Conservation (phyloP, 495 filamentous ascomycete species). For the Aspergillus funiculosus region DNA sequence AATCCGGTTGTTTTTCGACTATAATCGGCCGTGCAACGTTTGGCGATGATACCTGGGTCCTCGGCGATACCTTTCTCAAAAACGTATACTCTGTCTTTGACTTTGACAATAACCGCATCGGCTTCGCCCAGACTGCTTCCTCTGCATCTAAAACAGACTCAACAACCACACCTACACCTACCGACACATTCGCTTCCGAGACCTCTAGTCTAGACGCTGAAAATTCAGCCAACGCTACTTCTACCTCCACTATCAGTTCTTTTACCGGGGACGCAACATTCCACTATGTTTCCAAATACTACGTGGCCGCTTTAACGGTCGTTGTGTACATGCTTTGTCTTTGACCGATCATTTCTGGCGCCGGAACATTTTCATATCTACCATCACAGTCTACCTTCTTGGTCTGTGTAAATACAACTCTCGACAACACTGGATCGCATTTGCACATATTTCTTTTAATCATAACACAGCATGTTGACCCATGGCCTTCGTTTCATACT, state of each 20-base stretch:
- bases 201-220: slow-evolving; percentile 5
- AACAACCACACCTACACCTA: slow-evolving; percentile 16
- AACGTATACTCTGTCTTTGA: slow-evolving; percentile 90
- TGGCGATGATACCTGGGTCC: slow-evolving; percentile 56
- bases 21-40: slow-evolving; percentile 49
- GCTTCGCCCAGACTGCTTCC: slow-evolving; percentile 26
- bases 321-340: slow-evolving; percentile 6
- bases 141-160: slow-evolving; percentile 15
- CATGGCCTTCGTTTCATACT: slow-evolving; percentile 2
- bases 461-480: slow-evolving; percentile 11
- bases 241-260: slow-evolving; percentile 3
- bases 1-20: slow-evolving; percentile 56
- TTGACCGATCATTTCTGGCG: background rate
- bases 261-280: slow-evolving; percentile 12
- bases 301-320: slow-evolving; percentile 7
- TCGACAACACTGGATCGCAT: no score
- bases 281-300: slow-evolving; percentile 9
- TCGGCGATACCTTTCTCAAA: slow-evolving; percentile 81
- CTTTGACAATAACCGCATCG: slow-evolving; percentile 45
- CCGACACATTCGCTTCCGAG: slow-evolving; percentile 7
- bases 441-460: slow-evolving; percentile 11
- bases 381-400: background rate
- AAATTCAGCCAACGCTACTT: slow-evolving; percentile 5
- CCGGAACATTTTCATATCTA: background rate
- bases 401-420: no score